These are phyloP conservation scores for Ascochyta clinopodiicola DNA, from an alignment of 2,329 filamentous ascomycete genomes.

Conservation along the genomic window DNA sequence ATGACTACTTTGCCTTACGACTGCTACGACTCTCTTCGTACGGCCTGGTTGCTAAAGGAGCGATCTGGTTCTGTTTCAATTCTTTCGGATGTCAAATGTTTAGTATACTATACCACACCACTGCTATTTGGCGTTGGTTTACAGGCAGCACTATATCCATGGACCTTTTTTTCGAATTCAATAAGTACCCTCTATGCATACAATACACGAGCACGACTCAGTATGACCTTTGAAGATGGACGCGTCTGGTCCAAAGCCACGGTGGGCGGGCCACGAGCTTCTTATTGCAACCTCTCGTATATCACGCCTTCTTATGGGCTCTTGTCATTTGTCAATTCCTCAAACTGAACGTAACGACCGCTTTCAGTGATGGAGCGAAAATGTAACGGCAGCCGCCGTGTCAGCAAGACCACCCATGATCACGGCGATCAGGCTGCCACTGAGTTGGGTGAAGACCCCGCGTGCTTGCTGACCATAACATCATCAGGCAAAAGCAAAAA, in stretches of 20 bases:
- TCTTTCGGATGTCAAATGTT: conserved; percentile 12
- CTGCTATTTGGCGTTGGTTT: conserved; percentile 22
- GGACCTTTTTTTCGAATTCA: conserved; percentile 11
- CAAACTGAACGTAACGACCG: conserved; percentile 11
- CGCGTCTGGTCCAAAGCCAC: not conserved
- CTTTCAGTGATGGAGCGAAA: conserved; percentile 8
- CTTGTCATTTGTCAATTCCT: conserved; percentile 1
- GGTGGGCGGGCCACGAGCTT: not conserved
- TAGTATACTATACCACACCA: conserved; percentile 23
- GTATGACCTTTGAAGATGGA: not conserved
- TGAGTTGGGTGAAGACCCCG: not conserved
- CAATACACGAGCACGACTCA: not conserved
- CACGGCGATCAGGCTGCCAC: not conserved
- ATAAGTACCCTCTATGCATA: conserved; percentile 5
- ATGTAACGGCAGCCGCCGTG: conserved; percentile 12
- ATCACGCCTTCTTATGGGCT: not conserved
- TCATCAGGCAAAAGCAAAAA: conserved; percentile 1
- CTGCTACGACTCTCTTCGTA: conserved; percentile 12
- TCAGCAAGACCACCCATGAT: conserved; percentile 10
- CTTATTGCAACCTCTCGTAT: conserved; percentile 14
- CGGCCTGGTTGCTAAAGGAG: not conserved
- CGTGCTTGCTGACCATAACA: not conserved
- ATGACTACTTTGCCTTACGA: conserved; percentile 14
- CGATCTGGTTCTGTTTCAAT: not conserved
- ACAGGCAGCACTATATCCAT: conserved; percentile 31